Evolutionary conservation across 148 eudicot species (phyloP).

Genomic region (Agrostemma githago): DNA sequence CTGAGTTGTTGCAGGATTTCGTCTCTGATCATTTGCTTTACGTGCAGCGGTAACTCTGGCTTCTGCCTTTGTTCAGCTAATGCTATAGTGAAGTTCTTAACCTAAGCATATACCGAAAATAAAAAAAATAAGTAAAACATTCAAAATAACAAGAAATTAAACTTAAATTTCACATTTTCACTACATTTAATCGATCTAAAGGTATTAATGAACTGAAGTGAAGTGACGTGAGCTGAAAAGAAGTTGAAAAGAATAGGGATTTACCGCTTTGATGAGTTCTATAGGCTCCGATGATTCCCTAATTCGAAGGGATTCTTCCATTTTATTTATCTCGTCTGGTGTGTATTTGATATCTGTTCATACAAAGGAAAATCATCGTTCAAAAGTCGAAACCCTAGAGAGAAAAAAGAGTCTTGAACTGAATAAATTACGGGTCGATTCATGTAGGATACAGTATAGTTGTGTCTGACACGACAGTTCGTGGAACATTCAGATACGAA

Average conservation of each 20-base stretch:
- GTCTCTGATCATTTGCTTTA: slow-evolving; percentile 54
- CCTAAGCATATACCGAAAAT: slow-evolving; percentile 29
- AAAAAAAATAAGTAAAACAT: background rate
- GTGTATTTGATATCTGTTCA: slow-evolving; percentile 57
- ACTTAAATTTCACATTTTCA: background rate
- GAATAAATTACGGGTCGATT: slow-evolving; percentile 10
- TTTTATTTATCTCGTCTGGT: slow-evolving; percentile 61
- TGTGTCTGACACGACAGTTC: no score
- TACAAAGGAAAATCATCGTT: slow-evolving; percentile 12
- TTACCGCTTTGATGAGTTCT: slow-evolving; percentile 72
- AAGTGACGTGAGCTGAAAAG: background rate
- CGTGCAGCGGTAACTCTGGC: slow-evolving; percentile 39
- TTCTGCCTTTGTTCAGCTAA: slow-evolving; percentile 36
- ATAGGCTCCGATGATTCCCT: slow-evolving; percentile 63
- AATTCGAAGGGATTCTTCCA: slow-evolving; percentile 76
- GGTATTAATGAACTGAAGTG: background rate
- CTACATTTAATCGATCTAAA: background rate
- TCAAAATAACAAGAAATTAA: background rate
- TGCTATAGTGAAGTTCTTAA: slow-evolving; percentile 36
- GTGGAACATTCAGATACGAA: background rate
- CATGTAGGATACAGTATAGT: background rate
- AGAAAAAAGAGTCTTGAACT: background rate
- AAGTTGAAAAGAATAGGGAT: background rate
- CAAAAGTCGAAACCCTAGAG: background rate
- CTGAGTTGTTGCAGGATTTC: slow-evolving; percentile 53